phyloP scores from a whole-genome alignment of 371 early-diverging fungal species.

The Syncephalis fuscata region DNA sequence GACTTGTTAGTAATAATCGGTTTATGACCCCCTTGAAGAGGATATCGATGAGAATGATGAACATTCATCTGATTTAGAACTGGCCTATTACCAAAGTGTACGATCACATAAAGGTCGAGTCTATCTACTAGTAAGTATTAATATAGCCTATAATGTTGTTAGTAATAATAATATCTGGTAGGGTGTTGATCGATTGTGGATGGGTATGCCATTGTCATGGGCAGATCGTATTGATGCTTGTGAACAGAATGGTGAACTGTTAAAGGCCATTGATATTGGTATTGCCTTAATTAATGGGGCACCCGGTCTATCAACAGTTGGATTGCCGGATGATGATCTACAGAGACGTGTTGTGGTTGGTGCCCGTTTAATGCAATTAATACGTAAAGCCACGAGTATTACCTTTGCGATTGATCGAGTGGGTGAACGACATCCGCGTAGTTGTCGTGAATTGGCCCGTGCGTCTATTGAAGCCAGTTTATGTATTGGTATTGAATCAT shows the following conservation, averaged over 20 bases:
- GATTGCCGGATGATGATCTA: constrained; percentile 45
- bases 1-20: too few species aligned
- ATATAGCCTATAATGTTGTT: not conserved
- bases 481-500: constrained; percentile 38
- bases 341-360: constrained; percentile 37
- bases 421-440: constrained; percentile 21
- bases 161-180: constrained; percentile 5
- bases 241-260: constrained; percentile 49
- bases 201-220: constrained; percentile 58
- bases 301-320: constrained; percentile 40
- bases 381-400: constrained; percentile 56
- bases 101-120: constrained; percentile 46
- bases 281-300: constrained; percentile 45
- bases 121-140: constrained; percentile 36
- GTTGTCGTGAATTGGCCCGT: constrained; percentile 20
- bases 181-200: constrained; percentile 42
- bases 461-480: constrained; percentile 47
- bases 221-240: constrained; percentile 52
- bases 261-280: constrained; percentile 48
- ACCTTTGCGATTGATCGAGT: constrained; percentile 33
- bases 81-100: constrained; percentile 54
- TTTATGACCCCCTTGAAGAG: too few species aligned
- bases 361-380: constrained; percentile 42
- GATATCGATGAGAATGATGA: not conserved
- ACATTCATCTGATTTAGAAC: constrained; percentile 21